Evolutionary conservation across 192 early-diverging fungal genomes (phyloP).

Genomic region (Podila epigama): DNA sequence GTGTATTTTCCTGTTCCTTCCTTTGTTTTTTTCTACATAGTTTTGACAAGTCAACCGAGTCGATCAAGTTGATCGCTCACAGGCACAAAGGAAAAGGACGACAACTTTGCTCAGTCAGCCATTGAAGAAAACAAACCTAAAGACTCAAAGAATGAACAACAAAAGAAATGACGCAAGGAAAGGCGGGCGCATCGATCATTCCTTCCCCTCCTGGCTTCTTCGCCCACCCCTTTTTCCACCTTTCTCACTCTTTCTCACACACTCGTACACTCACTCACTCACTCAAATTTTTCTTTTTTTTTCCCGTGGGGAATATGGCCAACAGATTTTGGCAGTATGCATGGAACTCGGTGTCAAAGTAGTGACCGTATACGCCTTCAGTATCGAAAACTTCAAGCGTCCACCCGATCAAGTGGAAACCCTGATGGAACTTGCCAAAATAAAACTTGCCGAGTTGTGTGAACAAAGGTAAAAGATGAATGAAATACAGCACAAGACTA

Average conservation of each 20-base stretch:
- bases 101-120: too few relatives aligned
- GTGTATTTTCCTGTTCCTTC: too few relatives aligned
- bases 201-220: too few relatives aligned
- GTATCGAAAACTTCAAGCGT: conserved; percentile 97
- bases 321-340: conserved; percentile 90
- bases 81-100: too few relatives aligned
- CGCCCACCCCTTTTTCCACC: too few relatives aligned
- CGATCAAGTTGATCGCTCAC: too few relatives aligned
- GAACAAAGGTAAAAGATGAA: conserved; percentile 62
- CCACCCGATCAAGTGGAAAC: conserved; percentile 82
- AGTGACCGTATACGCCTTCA: conserved; percentile 97
- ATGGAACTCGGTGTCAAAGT: conserved; percentile 83
- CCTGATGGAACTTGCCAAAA: conserved; percentile 82
- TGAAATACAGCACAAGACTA: background rate
- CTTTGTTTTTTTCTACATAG: background rate
- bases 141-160: too few relatives aligned
- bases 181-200: too few relatives aligned
- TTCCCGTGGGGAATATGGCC: too few relatives aligned
- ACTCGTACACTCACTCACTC: background rate
- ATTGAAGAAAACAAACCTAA: too few relatives aligned
- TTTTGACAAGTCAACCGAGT: background rate
- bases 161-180: too few relatives aligned
- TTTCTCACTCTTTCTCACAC: too few relatives aligned
- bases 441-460: conserved; percentile 81
- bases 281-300: background rate